A percentile compares a stretch with the other conserved stretches of the same genome.
phyloP scores from a whole-genome alignment of 1,284 basidiomycete species.

The Trichosporon ovoides region DNA sequence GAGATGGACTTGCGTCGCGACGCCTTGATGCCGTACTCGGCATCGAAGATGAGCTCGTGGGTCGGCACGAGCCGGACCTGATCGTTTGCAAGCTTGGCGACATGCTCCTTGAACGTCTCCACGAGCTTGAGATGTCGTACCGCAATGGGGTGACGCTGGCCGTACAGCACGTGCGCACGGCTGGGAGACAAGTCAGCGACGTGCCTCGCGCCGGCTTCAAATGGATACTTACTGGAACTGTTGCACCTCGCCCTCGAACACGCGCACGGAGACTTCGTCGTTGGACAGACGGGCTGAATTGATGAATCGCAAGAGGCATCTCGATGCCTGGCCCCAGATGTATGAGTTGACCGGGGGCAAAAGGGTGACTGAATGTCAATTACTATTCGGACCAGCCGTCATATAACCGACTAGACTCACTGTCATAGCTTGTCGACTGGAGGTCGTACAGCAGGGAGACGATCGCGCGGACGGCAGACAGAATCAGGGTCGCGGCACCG shows the following conservation, averaged over 20 bases:
- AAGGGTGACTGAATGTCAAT: slow-evolving; percentile 28
- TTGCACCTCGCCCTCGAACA: slow-evolving; percentile 38
- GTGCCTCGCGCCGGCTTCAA: not conserved
- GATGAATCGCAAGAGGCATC: slow-evolving; percentile 35
- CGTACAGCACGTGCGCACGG: slow-evolving; percentile 26
- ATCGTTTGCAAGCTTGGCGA: not conserved
- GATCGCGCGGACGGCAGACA: slow-evolving; percentile 39
- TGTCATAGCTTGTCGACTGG: slow-evolving; percentile 38
- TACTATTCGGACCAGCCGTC: not conserved
- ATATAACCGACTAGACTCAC: slow-evolving; percentile 17
- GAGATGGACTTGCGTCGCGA: slow-evolving; percentile 9
- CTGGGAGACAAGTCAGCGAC: slow-evolving; percentile 14
- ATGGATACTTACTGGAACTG: slow-evolving; percentile 30
- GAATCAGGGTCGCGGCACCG: slow-evolving; percentile 33
- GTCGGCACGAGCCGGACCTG: slow-evolving; percentile 6
- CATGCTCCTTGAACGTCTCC: slow-evolving; percentile 16
- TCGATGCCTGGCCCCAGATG: slow-evolving; percentile 26
- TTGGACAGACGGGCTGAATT: slow-evolving; percentile 26
- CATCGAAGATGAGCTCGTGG: slow-evolving; percentile 8
- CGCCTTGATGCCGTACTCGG: slow-evolving; percentile 4
- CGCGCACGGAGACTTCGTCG: slow-evolving; percentile 28
- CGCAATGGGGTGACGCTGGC: slow-evolving; percentile 33
- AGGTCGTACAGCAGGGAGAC: slow-evolving; percentile 42
- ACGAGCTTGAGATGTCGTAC: slow-evolving; percentile 29
- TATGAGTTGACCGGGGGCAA: slow-evolving; percentile 27